Conservation (phyloP, 495 filamentous ascomycete species). For the Aspergillus sparsus region DNA sequence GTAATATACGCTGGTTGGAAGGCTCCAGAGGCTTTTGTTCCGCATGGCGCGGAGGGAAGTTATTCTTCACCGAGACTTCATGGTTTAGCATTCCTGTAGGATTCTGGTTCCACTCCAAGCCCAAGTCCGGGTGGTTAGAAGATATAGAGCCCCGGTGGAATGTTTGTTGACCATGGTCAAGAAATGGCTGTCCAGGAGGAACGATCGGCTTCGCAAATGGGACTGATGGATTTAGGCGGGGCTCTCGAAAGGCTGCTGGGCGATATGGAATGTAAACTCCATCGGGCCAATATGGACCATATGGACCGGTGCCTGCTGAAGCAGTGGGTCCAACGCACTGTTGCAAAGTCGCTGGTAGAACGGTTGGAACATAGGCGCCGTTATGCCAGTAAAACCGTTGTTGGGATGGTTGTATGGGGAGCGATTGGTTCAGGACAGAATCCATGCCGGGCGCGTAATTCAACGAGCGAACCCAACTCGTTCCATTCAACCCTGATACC, state of each 20-base stretch:
- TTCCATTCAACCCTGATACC: slow-evolving; percentile 38
- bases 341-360: slow-evolving; percentile 71
- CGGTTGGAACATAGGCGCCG: slow-evolving; percentile 61
- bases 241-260: slow-evolving; percentile 64
- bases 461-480: slow-evolving; percentile 48
- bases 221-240: slow-evolving; percentile 44
- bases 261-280: slow-evolving; percentile 74
- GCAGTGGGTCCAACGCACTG: slow-evolving; percentile 69
- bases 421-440: slow-evolving; percentile 51
- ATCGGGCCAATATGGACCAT: slow-evolving; percentile 78
- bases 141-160: slow-evolving; percentile 34
- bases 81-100: slow-evolving; percentile 29
- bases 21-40: slow-evolving; percentile 33
- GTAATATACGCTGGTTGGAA: slow-evolving; percentile 30
- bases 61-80: slow-evolving; percentile 36
- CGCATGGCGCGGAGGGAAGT: slow-evolving; percentile 48
- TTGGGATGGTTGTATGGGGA: slow-evolving; percentile 42
- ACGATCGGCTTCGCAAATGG: slow-evolving; percentile 25
- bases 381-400: slow-evolving; percentile 46
- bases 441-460: slow-evolving; percentile 49
- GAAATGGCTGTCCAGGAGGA: slow-evolving; percentile 27
- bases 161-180: slow-evolving; percentile 32
- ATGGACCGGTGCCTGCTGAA: slow-evolving; percentile 69
- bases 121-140: slow-evolving; percentile 28
- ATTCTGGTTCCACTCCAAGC: slow-evolving; percentile 37